These are phyloP conservation scores for Aspergillus olivimuriae DNA, from an alignment of 495 filamentous ascomycete species.

Conservation along the genomic window DNA sequence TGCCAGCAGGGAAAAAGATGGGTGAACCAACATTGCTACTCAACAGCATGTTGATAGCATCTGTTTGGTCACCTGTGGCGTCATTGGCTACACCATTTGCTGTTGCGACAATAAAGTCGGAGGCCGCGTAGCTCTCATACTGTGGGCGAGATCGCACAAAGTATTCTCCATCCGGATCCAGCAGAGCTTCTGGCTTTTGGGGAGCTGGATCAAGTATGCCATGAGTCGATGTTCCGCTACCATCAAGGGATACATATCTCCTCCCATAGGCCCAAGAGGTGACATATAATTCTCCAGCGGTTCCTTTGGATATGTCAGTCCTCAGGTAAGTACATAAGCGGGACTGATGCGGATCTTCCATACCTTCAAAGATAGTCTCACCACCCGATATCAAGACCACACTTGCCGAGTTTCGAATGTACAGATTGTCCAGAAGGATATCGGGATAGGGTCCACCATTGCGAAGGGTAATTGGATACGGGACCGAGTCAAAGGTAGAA, in stretches of 20 bases:
- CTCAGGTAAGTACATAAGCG: too few species aligned
- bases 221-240: too few species aligned
- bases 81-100: neutral
- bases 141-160: conserved; percentile 1
- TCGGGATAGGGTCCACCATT: neutral
- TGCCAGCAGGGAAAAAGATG: conserved; percentile 51
- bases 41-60: conserved; percentile 41
- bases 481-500: neutral
- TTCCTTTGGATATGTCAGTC: too few species aligned
- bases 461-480: neutral
- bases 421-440: neutral
- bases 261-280: neutral
- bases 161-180: too few species aligned
- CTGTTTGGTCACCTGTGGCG: conserved; percentile 17
- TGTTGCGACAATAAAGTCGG: neutral
- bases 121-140: neutral
- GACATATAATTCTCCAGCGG: too few species aligned
- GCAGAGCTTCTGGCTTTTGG: neutral
- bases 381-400: neutral
- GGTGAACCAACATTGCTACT: conserved; percentile 30
- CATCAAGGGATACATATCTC: too few species aligned
- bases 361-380: neutral
- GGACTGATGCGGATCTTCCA: neutral
- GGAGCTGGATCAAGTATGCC: neutral
- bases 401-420: neutral